Evolutionary conservation across 768 basidiomycete species (phyloP), one percentile per base, ranked within the genome.

Genomic region (Russula abietina): DNA sequence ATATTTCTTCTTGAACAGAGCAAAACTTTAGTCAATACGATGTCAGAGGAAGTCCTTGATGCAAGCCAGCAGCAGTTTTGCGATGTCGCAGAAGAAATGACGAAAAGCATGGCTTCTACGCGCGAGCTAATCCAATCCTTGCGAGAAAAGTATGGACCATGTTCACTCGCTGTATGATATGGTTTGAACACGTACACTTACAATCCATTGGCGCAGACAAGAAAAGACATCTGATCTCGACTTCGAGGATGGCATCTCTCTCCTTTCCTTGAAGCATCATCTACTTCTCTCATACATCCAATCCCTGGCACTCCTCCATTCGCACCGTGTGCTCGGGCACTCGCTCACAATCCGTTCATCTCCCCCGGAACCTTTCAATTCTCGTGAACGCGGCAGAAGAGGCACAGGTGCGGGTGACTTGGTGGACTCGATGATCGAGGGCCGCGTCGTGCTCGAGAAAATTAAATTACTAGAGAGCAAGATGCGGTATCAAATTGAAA

Each of bases 401-500:
- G 91, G 88, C 0, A 69, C 73, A 7, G 78, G 74, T n/a, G 71
- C 80, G 0, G 91, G 91, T 2, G 91, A 95, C 72, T 69, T 91
- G 7, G 86, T 93, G 8, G 88, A 91, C 68, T 82, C 83, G 1
- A 81, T 93, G 78, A 80, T 95, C 36, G 85, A 96, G 70, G 80
- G 82, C 22, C 84, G 93, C 14, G 77, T 94, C 49, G 83, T 92
- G 10, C 81, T 98, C 50, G 97, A 99, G 71, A 98, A 97, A 76
- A 80, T 89, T 53, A 87, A 88, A 62, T 80, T 84, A 0, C 80
- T 99, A 26, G 95, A 98, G 74, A 79, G 80, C 57, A 86, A 90
- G 70, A 89, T 99, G 81, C 84, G 82, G 53, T 98, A 99, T 73
- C 97, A 98, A 72, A 92, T 99, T 69, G 93, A 98, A 68, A 98